Evolutionary conservation across 163 green algal species (phyloP).

Genomic region (Prototheca stagnorum): DNA sequence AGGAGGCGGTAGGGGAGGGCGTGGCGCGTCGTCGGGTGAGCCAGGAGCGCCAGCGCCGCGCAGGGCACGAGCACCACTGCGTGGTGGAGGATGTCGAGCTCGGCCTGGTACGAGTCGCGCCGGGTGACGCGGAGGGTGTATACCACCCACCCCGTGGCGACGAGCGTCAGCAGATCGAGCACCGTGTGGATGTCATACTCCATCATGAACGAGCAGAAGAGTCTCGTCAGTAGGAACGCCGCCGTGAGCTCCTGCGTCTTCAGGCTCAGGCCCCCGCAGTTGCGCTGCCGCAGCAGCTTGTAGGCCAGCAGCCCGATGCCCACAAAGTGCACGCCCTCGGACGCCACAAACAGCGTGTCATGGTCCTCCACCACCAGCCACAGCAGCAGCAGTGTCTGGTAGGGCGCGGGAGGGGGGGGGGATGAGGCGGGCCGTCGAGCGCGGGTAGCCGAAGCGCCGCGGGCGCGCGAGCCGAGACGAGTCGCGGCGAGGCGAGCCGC

Average conservation of each 20-base stretch:
- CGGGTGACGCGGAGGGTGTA: slow-evolving; percentile 60
- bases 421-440: not conserved
- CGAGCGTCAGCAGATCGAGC: slow-evolving; percentile 76
- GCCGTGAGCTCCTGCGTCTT: slow-evolving; percentile 80
- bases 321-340: slow-evolving; percentile 81
- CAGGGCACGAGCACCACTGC: slow-evolving; percentile 72
- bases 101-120: slow-evolving; percentile 65
- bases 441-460: not conserved
- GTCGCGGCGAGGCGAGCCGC: not conserved
- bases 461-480: not conserved
- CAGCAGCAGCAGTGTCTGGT: slow-evolving; percentile 56
- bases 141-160: slow-evolving; percentile 72
- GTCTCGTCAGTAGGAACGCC: slow-evolving; percentile 70
- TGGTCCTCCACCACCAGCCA: slow-evolving; percentile 90
- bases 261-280: slow-evolving; percentile 71
- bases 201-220: slow-evolving; percentile 97
- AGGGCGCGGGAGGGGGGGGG: not conserved
- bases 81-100: slow-evolving; percentile 65
- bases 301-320: slow-evolving; percentile 77
- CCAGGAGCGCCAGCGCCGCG: slow-evolving; percentile 61
- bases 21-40: slow-evolving; percentile 77
- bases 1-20: slow-evolving; percentile 58
- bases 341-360: slow-evolving; percentile 91
- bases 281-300: slow-evolving; percentile 76
- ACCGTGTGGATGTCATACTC: slow-evolving; percentile 98